phyloP scores from a whole-genome alignment of 2,329 filamentous ascomycete genomes.

The Xenosphaeropsis pyriputrescens region DNA sequence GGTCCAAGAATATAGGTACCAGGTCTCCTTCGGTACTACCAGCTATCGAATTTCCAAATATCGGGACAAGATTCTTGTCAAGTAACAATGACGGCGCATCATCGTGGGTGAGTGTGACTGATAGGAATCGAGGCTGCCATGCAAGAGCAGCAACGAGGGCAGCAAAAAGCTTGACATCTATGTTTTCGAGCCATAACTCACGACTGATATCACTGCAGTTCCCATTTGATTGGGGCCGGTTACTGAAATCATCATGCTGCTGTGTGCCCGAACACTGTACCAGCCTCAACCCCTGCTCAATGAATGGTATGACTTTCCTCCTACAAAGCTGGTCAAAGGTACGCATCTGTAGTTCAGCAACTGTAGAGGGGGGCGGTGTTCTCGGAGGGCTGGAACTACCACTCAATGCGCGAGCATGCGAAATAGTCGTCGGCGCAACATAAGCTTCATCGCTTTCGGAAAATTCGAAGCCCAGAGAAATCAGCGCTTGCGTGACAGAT shows the following conservation, averaged over 20 bases:
- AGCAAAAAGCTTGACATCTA: constrained; percentile 49
- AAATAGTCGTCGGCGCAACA: constrained; percentile 29
- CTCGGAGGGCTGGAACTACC: constrained; percentile 36
- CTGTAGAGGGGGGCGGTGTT: constrained; percentile 63
- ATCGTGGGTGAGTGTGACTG: constrained; percentile 55
- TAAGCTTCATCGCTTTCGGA: constrained; percentile 57
- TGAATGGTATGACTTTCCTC: constrained; percentile 57
- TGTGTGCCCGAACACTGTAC: constrained; percentile 67
- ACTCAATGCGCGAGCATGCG: constrained; percentile 21
- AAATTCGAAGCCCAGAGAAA: constrained; percentile 73
- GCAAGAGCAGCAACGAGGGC: constrained; percentile 46
- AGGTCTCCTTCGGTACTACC: constrained; percentile 59
- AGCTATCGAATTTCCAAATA: constrained; percentile 61
- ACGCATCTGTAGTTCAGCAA: constrained; percentile 65
- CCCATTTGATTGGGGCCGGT: constrained; percentile 21
- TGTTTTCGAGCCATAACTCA: constrained; percentile 39
- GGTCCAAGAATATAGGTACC: constrained; percentile 78
- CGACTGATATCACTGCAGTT: constrained; percentile 16
- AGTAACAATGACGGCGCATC: constrained; percentile 62
- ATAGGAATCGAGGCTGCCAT: constrained; percentile 55
- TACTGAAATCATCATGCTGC: constrained; percentile 17
- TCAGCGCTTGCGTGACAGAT: constrained; percentile 62
- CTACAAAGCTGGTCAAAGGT: constrained; percentile 77
- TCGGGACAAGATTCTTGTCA: constrained; percentile 48
- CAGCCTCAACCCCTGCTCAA: constrained; percentile 54